Evolutionary conservation across 768 basidiomycete genomes (phyloP).

Genomic region (Cystobasidiopsis lactophilus): DNA sequence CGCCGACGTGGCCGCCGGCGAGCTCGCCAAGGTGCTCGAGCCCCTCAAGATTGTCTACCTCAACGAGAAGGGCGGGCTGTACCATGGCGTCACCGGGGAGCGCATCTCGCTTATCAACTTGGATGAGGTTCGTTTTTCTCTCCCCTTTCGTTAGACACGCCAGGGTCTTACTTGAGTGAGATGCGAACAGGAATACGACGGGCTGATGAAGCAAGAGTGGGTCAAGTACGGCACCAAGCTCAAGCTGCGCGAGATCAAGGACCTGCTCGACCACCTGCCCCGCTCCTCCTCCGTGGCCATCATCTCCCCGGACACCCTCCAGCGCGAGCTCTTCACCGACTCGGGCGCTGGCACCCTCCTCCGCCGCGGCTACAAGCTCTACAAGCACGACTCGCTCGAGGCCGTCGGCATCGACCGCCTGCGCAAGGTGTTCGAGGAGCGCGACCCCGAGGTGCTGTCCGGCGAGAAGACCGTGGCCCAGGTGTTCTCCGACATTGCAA

Average conservation of each 20-base stretch:
- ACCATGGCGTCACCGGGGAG: slow-evolving; percentile 90
- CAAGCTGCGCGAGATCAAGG: slow-evolving; percentile 97
- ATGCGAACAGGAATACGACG: slow-evolving; percentile 58
- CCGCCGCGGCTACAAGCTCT: slow-evolving; percentile 91
- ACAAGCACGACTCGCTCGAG: slow-evolving; percentile 63
- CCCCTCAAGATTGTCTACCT: slow-evolving; percentile 96
- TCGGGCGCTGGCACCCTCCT: slow-evolving; percentile 94
- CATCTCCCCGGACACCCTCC: slow-evolving; percentile 73
- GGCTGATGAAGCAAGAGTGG: slow-evolving; percentile 94
- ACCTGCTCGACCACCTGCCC: slow-evolving; percentile 89
- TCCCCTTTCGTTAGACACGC: too few species aligned
- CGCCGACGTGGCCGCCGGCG: slow-evolving; percentile 93
- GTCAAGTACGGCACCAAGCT: slow-evolving; percentile 98
- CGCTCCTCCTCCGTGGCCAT: slow-evolving; percentile 96
- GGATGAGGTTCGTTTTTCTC: slow-evolving; percentile 46
- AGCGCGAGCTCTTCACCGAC: slow-evolving; percentile 97
- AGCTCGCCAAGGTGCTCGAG: slow-evolving; percentile 90
- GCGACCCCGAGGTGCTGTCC: slow-evolving; percentile 70
- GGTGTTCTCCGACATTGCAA: slow-evolving; percentile 57
- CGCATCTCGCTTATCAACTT: slow-evolving; percentile 91
- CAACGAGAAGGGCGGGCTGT: slow-evolving; percentile 94
- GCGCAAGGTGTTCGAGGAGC: slow-evolving; percentile 81
- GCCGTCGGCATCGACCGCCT: slow-evolving; percentile 78
- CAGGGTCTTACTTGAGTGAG: not conserved
- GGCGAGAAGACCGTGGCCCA: slow-evolving; percentile 71